Evolutionary conservation across 352 stramenopile genomes (phyloP).

Genomic region (Peronospora belbahrii): DNA sequence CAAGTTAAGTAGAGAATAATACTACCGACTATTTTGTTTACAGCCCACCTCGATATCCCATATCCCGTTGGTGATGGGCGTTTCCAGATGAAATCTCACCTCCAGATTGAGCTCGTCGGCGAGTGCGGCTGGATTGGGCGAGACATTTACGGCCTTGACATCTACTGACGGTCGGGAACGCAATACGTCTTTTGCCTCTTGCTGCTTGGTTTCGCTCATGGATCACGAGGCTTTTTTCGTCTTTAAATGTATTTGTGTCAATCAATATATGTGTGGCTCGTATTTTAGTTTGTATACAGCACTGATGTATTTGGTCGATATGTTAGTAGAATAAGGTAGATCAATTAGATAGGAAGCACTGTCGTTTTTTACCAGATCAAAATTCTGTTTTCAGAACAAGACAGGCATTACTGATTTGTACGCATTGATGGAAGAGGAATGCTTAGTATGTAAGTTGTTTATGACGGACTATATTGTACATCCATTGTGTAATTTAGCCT

Average conservation of each 20-base stretch:
- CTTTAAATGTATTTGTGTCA: not conserved
- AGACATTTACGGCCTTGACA: slow-evolving; percentile 72
- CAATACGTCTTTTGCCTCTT: slow-evolving; percentile 35
- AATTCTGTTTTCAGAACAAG: too few relatives aligned
- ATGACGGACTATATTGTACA: too few relatives aligned
- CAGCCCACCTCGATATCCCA: slow-evolving; percentile 68
- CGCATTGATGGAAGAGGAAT: too few relatives aligned
- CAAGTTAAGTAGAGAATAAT: not conserved
- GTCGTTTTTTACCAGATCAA: too few relatives aligned
- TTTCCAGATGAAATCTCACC: slow-evolving; percentile 69
- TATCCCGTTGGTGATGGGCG: slow-evolving; percentile 48
- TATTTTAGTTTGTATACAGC: not conserved
- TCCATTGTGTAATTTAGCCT: too few relatives aligned
- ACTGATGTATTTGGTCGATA: not conserved
- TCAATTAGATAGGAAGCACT: too few relatives aligned
- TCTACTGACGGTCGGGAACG: slow-evolving; percentile 46
- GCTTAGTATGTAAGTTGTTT: too few relatives aligned
- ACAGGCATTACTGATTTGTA: too few relatives aligned
- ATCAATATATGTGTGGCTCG: not conserved
- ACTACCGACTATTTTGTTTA: not conserved
- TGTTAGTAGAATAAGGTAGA: too few relatives aligned
- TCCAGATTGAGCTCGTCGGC: slow-evolving; percentile 73
- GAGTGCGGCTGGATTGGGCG: slow-evolving; percentile 70
- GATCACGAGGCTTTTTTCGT: not conserved
- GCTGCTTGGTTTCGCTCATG: slow-evolving; percentile 33